Base-by-base conservation (phyloP, 108 stramenopile genomes). In the Schizochytrium sp. region DNA sequence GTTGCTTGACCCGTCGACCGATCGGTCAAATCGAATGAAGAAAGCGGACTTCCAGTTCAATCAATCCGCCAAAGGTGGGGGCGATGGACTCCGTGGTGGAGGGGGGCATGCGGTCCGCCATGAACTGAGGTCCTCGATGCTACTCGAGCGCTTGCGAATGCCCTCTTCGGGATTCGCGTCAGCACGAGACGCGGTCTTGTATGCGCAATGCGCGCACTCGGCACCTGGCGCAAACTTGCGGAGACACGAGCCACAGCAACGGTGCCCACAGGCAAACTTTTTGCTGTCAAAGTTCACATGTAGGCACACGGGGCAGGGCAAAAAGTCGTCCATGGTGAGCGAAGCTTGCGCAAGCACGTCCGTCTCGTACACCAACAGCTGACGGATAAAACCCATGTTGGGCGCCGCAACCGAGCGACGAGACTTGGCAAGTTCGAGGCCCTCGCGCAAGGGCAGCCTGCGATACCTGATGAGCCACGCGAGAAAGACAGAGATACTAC, bases 401-500 rank as follows among this genome's bases (percentile, higher is more conserved):
- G 76, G 76, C 48, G 19, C 6, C 12, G 76, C 45, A 0, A 83
- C 25, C 0, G 18, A 28, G n/a, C 76, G 19, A 18, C 51, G 45
- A 1, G n/a, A 14, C 76, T 83, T 83, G 28, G 28, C 76, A 34
- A 83, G 51, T 23, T 43, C 76, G 51, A 83, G 76, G 16, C 23
- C 12, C 6, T 53, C 51, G 43, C 51, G 19, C 48, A 83, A 23
- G 51, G 48, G 19, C 18, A 83, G 44, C 19, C 51, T 45, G n/a
- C 76, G 76, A 83, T 83, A 83, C 28, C 48, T 53, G 28, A 83
- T 83, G 76, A 83, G 76, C 76, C 76, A 83, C 0, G 76, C 45
- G 28, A 83, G 44, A 1, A 83, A 53, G 28, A 83, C 76, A 23
- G 76, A 83, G n/a, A 83, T 28, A 23, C 48, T 53, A 0, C 76